phyloP scores from a whole-genome alignment of 2,329 filamentous ascomycete genomes.

The Aspergillus awamori region DNA sequence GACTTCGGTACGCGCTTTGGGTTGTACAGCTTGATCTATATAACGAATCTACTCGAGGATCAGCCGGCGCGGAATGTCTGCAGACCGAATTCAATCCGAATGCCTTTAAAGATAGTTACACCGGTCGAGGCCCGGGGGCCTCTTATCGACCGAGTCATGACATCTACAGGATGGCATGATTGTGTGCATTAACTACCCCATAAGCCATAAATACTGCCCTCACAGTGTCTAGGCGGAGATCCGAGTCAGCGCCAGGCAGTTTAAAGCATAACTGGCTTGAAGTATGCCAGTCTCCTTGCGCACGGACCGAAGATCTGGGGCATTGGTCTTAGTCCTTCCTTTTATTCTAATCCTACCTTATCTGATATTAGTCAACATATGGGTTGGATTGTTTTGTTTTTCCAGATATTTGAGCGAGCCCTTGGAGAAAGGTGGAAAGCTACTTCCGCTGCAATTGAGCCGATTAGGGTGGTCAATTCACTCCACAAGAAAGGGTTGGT shows the following conservation, averaged over 20 bases:
- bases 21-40: neutral
- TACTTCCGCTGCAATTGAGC: neutral
- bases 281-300: slow-evolving; percentile 4
- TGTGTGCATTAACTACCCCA: neutral
- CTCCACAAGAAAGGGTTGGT: too few relatives aligned
- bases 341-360: neutral
- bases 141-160: neutral
- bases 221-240: neutral
- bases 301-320: neutral
- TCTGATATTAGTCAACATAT: neutral
- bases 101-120: neutral
- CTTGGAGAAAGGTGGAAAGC: too few relatives aligned
- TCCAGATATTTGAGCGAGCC: neutral
- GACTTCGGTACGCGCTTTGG: neutral
- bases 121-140: neutral
- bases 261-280: neutral
- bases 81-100: neutral
- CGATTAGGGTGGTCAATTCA: neutral
- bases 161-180: neutral
- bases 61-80: neutral
- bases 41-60: neutral
- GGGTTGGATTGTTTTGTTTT: too few relatives aligned
- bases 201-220: neutral
- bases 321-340: neutral
- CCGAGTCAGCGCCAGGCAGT: neutral